Evolutionary conservation across 2,329 filamentous ascomycete species (phyloP).

Genomic region (Phoma sp.): DNA sequence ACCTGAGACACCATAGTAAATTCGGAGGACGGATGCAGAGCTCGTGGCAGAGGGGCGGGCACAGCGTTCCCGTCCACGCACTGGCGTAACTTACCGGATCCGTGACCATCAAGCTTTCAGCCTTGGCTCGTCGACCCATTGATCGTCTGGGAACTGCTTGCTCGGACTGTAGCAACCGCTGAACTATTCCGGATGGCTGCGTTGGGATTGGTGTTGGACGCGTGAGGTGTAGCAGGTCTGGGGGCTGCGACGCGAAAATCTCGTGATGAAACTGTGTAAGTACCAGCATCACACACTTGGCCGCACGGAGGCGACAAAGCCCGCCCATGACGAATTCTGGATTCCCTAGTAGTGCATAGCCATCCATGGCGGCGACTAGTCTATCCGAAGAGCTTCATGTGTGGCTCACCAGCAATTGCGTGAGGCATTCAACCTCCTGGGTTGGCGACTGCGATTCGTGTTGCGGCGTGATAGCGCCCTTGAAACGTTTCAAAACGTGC

Average conservation of each 20-base stretch:
- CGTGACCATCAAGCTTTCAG: constrained; percentile 43
- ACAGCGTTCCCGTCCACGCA: constrained; percentile 43
- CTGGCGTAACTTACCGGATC: constrained; percentile 39
- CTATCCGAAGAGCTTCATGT: constrained; percentile 35
- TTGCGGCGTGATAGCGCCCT: constrained; percentile 9
- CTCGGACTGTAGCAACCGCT: constrained; percentile 38
- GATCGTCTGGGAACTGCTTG: constrained; percentile 38
- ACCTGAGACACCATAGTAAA: constrained; percentile 49
- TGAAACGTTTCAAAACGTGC: constrained; percentile 28
- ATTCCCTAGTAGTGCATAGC: constrained; percentile 32
- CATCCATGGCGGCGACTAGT: constrained; percentile 35
- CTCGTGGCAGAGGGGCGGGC: constrained; percentile 40
- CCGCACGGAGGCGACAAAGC: constrained; percentile 41
- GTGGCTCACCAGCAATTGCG: constrained; percentile 29
- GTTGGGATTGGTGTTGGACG: constrained; percentile 40
- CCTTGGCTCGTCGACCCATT: constrained; percentile 39
- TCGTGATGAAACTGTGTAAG: constrained; percentile 45
- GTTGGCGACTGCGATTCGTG: constrained; percentile 23
- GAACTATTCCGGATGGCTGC: constrained; percentile 26
- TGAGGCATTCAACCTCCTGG: constrained; percentile 29
- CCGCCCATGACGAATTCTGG: constrained; percentile 30
- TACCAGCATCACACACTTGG: constrained; percentile 38
- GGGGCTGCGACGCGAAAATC: constrained; percentile 48
- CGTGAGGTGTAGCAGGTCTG: constrained; percentile 47
- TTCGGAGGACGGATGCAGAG: constrained; percentile 48